phyloP scores from a whole-genome alignment of 306 rosid species.

The Vigna angularis region DNA sequence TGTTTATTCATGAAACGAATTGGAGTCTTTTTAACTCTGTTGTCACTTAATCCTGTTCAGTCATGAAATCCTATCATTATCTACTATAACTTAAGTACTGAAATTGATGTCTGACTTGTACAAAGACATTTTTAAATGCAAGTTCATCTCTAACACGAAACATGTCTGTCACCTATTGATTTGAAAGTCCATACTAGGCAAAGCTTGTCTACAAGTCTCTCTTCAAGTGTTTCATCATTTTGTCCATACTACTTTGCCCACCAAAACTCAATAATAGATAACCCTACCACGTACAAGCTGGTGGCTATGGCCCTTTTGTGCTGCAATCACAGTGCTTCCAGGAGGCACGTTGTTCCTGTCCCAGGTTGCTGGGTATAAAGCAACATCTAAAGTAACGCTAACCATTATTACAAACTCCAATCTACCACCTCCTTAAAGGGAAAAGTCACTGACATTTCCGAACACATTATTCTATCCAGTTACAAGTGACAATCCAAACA shows the following conservation, averaged over 20 bases:
- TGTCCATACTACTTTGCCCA: slow-evolving; percentile 13
- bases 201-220: background rate
- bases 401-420: slow-evolving; percentile 15
- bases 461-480: slow-evolving; percentile 25
- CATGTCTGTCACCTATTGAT: slow-evolving; percentile 12
- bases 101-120: background rate
- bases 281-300: slow-evolving; percentile 35
- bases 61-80: background rate
- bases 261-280: slow-evolving; percentile 32
- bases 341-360: slow-evolving; percentile 37
- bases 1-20: too few relatives aligned
- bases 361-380: slow-evolving; percentile 29
- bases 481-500: slow-evolving; percentile 35
- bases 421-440: slow-evolving; percentile 8
- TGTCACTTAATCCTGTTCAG: background rate
- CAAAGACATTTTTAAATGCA: background rate
- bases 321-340: slow-evolving; percentile 18
- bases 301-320: slow-evolving; percentile 25
- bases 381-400: slow-evolving; percentile 33
- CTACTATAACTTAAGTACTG: background rate
- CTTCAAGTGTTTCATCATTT: slow-evolving; percentile 6
- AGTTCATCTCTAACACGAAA: slow-evolving; percentile 11
- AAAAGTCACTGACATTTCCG: slow-evolving; percentile 34
- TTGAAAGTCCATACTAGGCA: slow-evolving; percentile 15
- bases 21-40: too few relatives aligned